These are phyloP conservation scores for Verticillium zaregamsianum DNA, from an alignment of 2,329 filamentous ascomycete genomes.

Conservation along the genomic window DNA sequence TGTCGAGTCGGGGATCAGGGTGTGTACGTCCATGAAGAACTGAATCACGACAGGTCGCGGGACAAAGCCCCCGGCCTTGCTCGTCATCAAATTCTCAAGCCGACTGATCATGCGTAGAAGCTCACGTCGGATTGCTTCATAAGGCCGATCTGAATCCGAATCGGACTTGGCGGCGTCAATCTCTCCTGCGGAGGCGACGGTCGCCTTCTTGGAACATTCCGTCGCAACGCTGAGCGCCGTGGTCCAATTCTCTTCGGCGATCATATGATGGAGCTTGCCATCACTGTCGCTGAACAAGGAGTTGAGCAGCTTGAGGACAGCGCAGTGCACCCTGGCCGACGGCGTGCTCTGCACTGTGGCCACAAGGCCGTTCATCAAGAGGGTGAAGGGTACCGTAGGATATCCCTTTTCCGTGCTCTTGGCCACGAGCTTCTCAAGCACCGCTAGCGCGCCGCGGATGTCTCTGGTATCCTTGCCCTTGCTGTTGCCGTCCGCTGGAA, in stretches of 20 bases:
- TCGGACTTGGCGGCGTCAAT: constrained; percentile 12
- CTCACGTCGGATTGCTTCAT: constrained; percentile 37
- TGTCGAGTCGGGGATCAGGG: constrained; percentile 59
- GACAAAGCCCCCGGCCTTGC: constrained; percentile 49
- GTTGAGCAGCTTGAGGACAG: constrained; percentile 49
- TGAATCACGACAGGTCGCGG: constrained; percentile 63
- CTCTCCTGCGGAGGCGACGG: constrained; percentile 9
- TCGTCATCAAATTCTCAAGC: constrained; percentile 44
- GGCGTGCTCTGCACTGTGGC: constrained; percentile 42
- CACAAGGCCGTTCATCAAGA: constrained; percentile 54
- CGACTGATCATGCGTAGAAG: constrained; percentile 40
- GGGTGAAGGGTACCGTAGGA: constrained; percentile 52
- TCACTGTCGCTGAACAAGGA: constrained; percentile 50
- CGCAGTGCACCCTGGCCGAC: constrained; percentile 40
- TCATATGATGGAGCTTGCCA: constrained; percentile 47
- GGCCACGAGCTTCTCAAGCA: constrained; percentile 58
- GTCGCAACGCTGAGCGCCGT: constrained; percentile 55
- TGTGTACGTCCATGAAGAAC: constrained; percentile 61
- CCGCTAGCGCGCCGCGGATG: constrained; percentile 58
- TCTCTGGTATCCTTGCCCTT: constrained; percentile 51
- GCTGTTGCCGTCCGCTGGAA: constrained; percentile 36
- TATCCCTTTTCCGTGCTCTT: constrained; percentile 58
- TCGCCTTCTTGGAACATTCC: constrained; percentile 42
- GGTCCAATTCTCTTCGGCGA: constrained; percentile 64
- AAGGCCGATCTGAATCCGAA: constrained; percentile 24